Evolutionary conservation across 192 early-diverging fungal genomes (phyloP), one percentile per base, ranked within the genome.

Genomic region (Glomus cerebriforme): DNA sequence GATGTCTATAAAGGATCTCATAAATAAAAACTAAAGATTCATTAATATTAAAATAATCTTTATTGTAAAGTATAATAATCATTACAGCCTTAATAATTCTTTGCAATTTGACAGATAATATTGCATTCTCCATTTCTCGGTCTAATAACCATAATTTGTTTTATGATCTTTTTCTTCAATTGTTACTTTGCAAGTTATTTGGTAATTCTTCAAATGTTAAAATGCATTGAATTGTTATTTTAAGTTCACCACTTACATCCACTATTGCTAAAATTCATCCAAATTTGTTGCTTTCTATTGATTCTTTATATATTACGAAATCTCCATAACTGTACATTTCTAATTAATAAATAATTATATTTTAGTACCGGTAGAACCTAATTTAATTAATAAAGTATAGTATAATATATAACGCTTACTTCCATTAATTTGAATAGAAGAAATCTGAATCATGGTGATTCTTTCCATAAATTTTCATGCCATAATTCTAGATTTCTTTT

Each of bases 401-500:
- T n/a, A n/a, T n/a, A n/a, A n/a, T n/a, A n/a, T n/a, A 5, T 31
- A 34, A 68, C 17, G 1, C n/a, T 37, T 69, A 43, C 35, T 12
- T 69, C 31, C n/a, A 69, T 69, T 69, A 34, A 69, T 69, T 17
- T 34, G 7, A 43, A 69, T 32, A 69, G 32, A 69, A 2, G 27
- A n/a, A 6, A n/a, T 39, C 34, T 19, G 32, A 69, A 69, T 39
- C 32, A 7, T 69, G 67, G 67, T 22, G 67, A 69, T 43, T 69
- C 34, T 32, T 69, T 69, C 67, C 34, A 69, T 10, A 69, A 19
- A 19, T 69, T 43, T 22, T 35, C 67, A 69, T 69, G 67, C 35
- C 35, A 69, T 6, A 69, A 39, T 37, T 69, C 34, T 13, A 10
- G 3, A 35, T 22, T 69, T 69, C n/a, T 37, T 35, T 22, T 7